Evolutionary conservation across 805 yeast species (phyloP), one percentile per base, ranked within the genome.

Genomic region (Metschnikowia cubensis): DNA sequence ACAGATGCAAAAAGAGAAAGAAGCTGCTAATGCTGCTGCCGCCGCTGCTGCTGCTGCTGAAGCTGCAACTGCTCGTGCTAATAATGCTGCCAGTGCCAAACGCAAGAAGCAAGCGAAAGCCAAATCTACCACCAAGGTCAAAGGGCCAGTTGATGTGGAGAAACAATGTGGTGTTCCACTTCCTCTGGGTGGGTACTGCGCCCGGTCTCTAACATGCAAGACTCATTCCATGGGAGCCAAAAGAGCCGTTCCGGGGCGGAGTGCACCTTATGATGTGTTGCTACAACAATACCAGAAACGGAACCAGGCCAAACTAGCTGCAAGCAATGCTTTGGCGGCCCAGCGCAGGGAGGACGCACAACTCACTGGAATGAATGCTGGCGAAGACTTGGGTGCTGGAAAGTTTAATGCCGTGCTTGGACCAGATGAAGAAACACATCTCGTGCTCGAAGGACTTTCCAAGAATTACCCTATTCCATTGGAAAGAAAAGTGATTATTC

Each of bases 151-250:
- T 21, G 96, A 90, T 66, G 95, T 90, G 43, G 96, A 90, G 62
- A 82, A 81, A 57, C 98, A 94, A 69, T 94, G 99, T 75, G 99
- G 99, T 67, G 98, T 94, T 11, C 87, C 89, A 6, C 71, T 94
- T 52, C 90, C 96, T 0, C 87, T 85, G 56, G 98, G 97, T n/a
- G 96, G 95, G 0, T 85, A 83, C 58, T 94, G 99, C 75, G 97
- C 97, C 4, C 78, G 99, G 45, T 90, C 97, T 0, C 74, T 94
- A 52, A 94, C 99, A 0, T 94, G 99, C 76, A 94, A 94, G 65
- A 90, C 97, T 0, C 99, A 94, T 68, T 89, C 98, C 1, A 91
- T 94, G 97, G 97, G 97, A 33, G 96, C 97, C 25, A 94, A 94
- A 62, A 80, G 99, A 59, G 91, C 96, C 0, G 99, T 94, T 18